phyloP scores from a whole-genome alignment of 805 yeast genomes.

The Starmerella potacharoeniae region DNA sequence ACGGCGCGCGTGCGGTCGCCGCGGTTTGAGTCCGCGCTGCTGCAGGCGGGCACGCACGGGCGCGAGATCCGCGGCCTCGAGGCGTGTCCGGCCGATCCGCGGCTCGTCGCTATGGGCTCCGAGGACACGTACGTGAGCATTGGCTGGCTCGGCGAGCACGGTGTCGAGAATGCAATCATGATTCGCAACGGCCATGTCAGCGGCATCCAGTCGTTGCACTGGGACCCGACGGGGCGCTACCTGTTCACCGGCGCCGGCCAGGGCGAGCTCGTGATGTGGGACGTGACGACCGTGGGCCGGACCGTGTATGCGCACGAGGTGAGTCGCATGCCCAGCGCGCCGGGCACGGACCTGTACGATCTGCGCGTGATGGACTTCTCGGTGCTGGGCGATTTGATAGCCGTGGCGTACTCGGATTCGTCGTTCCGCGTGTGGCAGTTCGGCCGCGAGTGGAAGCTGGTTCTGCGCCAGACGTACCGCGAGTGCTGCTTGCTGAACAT shows the following conservation, averaged over 20 bases:
- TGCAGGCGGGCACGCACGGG: conserved; percentile 72
- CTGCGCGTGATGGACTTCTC: conserved; percentile 83
- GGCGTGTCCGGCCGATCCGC: conserved; percentile 32
- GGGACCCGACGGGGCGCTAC: conserved; percentile 30
- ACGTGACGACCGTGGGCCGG: conserved; percentile 32
- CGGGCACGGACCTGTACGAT: conserved; percentile 54
- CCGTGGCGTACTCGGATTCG: conserved; percentile 80
- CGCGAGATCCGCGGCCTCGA: conserved; percentile 75
- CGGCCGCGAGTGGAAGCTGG: conserved; percentile 20
- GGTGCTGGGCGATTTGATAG: conserved; percentile 37
- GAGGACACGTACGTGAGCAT: conserved; percentile 76
- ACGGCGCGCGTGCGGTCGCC: conserved; percentile 28
- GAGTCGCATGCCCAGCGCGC: conserved; percentile 44
- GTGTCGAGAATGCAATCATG: conserved; percentile 30
- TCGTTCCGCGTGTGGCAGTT: conserved; percentile 55
- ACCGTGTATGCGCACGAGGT: conserved; percentile 39
- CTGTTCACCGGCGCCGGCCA: conserved; percentile 51
- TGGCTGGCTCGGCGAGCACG: conserved; percentile 40
- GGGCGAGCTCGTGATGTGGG: conserved; percentile 84
- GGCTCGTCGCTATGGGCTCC: conserved; percentile 59
- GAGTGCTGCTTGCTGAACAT: conserved; percentile 69
- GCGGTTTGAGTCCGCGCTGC: conserved; percentile 20
- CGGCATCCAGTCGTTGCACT: conserved; percentile 68
- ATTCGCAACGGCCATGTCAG: conserved; percentile 71
- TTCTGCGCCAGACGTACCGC: conserved; percentile 45